Base-by-base conservation (phyloP, 2,329 filamentous ascomycete genomes). In the Ophiocordyceps camponoti-rufipedis region DNA sequence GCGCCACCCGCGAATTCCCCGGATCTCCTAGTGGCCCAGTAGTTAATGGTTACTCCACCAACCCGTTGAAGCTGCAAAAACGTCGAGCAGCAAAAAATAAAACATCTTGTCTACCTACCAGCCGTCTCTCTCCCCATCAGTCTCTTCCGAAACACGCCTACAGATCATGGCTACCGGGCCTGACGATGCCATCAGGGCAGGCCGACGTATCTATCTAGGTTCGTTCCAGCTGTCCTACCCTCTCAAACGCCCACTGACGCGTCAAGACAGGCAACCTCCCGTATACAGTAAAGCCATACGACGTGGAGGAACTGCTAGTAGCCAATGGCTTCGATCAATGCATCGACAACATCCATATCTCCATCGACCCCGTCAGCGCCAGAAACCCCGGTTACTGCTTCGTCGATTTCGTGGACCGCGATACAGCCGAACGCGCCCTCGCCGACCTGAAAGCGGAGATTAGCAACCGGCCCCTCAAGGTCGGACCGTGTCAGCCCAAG, bases 331-430 rank as follows among this genome's bases (percentile, higher is more conserved):
- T 69, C 14, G 57, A 50, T 3, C 51, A 57, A 13, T n/a, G n/a
- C n/a, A 61, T 61, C 47, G 67, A 72, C 51, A 72, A 74, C 42
- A 73, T 85, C 50, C 76, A 81, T 56, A 80, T 85, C 53, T 78
- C 78, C 1, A 69, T 81, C 45, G 80, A 85, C 53, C 72, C 78
- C 1, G 75, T 81, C 58, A 80, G 73, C 29, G 74, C 71, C 39
- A 69, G 80, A 41, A 85, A 85, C 56, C 80, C 80, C 0, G 80
- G 78, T 35, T 49, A 84, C 62, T 85, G 80, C 63, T 85, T 86
- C 53, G 74, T 85, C 42, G 80, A 85, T 54, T 74, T 85, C 47
- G 59, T 60, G 42, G 69, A 66, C 42, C 67, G 68, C 42, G 72
- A 74, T 28, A 65, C 74, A 29, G 80, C 80, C 3, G 66, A 73